Evolutionary conservation across 2,329 filamentous ascomycete species (phyloP), one percentile per base, ranked within the genome.

Genomic region (Dendrostoma leiphaemia): DNA sequence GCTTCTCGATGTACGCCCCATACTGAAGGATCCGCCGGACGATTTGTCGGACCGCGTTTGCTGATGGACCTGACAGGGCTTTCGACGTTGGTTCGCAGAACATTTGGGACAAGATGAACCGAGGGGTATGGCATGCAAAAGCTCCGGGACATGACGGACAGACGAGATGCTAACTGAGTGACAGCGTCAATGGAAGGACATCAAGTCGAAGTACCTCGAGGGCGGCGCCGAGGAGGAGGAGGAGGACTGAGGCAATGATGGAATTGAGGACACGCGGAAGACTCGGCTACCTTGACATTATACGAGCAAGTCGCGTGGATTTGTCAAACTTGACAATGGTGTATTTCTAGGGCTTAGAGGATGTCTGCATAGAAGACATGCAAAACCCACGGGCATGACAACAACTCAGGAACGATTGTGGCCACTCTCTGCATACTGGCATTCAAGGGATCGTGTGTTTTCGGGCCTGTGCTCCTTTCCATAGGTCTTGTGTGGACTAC

Each of bases 131-230:
- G 29, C 19, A 6, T 23, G 15, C 19, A 6, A 4, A 12, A 2
- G 6, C 23, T 7, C 19, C 15, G 67, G 93, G 97, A 90, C 69
- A 90, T 86, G 12, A 17, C n/a, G 12, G n/a, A 17, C 28, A 35
- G 35, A 15, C 23, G 10, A 12, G 15, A 37, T 47, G 35, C 31
- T 55, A 49, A 55, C 40, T 3, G n/a, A 47, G 17, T 48, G n/a
- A 29, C 69, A 97, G 93, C 91, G 93, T 69, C 93, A 97, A 95
- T 97, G 94, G 94, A 97, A 97, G 84, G 94, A 99, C 74, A 97
- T 99, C 80, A 93, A 95, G 78, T 78, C 86, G 74, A 87, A 83
- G 75, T 99, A 96, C 75, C 74, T 96, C 67, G 76, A 89, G 75
- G 80, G 80, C 57, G 83, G 79, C 53, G 86, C 89, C 61, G 85